Evolutionary conservation across 2,329 filamentous ascomycete genomes (phyloP), one percentile per base, ranked within the genome.

Genomic region (Fusarium odoratissimum): DNA sequence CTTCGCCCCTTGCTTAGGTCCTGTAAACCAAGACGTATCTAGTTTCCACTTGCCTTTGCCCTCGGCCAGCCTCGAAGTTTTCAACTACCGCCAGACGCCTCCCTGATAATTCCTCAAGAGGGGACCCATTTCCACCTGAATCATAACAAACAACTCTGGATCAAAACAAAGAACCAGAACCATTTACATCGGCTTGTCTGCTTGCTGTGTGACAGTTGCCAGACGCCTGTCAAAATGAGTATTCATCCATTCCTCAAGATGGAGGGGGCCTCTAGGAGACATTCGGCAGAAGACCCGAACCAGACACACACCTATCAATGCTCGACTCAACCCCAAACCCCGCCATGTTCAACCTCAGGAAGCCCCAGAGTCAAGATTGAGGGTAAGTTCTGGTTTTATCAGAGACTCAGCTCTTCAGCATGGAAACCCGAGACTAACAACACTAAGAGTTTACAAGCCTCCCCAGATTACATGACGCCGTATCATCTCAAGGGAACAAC

Each of bases 351-450:
- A 40, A 65, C 69, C n/a, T 81, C 79, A 44, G 79, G 79, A n/a
- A 82, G 80, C 55, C 80, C 80, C 7, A 78, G 76, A 57, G 48
- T 81, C 42, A 81, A 81, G 68, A 64, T 77, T 17, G 80, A 82
- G 69, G 77, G 80, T 77, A 72, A 73, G 74, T 76, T 28, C 23
- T 30, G 42, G 30, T 16, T 41, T 46, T 19, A 8, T 42, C 25
- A 25, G 30, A 21, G n/a, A 8, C 41, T 56, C 38, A 16, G 19
- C 58, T 54, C 41, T 25, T 62, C 72, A 70, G 60, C 63, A 23
- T 28, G 28, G 30, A 12, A 46, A 28, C 35, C 23, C 77, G 79
- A 69, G 41, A 72, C 76, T 33, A 76, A 71, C 57, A 68, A 73
- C 23, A 61, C 60, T 54, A 71, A 66, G 77, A 81, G 40, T 74